These are phyloP conservation scores for Alternaria consortialis DNA, from an alignment of 2,329 filamentous ascomycete species.

Conservation along the genomic window DNA sequence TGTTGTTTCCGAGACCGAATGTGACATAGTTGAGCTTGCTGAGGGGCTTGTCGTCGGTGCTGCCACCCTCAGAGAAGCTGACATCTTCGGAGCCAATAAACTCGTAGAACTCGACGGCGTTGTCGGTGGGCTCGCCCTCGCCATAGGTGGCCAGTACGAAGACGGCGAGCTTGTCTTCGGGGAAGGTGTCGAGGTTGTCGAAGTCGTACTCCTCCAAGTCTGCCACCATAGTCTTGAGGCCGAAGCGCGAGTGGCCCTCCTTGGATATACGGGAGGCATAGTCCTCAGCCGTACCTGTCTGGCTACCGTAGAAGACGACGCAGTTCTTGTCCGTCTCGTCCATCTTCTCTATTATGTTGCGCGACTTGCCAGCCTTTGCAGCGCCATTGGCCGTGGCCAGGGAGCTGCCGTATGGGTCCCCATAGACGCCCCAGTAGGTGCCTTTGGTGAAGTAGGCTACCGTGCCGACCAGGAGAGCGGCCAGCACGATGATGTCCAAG, in stretches of 20 bases:
- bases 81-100: constrained; percentile 86
- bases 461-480: constrained; percentile 83
- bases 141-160: constrained; percentile 98
- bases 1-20: constrained; percentile 98
- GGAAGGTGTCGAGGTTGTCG: constrained; percentile 88
- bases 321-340: constrained; percentile 96
- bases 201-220: constrained; percentile 98
- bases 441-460: constrained; percentile 98
- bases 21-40: constrained; percentile 89
- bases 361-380: constrained; percentile 81
- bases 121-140: constrained; percentile 97
- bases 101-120: constrained; percentile 98
- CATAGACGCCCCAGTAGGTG: constrained; percentile 86
- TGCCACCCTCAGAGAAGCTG: constrained; percentile 75
- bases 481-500: constrained; percentile 91
- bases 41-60: constrained; percentile 73
- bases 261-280: constrained; percentile 96
- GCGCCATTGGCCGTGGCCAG: constrained; percentile 72
- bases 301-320: constrained; percentile 97
- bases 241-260: constrained; percentile 95
- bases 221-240: constrained; percentile 96
- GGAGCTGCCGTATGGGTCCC: constrained; percentile 85
- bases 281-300: constrained; percentile 97
- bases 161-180: constrained; percentile 89
- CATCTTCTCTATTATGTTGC: constrained; percentile 95